Conservation (phyloP, 495 filamentous ascomycete genomes). For the Venustampulla echinocandica region DNA sequence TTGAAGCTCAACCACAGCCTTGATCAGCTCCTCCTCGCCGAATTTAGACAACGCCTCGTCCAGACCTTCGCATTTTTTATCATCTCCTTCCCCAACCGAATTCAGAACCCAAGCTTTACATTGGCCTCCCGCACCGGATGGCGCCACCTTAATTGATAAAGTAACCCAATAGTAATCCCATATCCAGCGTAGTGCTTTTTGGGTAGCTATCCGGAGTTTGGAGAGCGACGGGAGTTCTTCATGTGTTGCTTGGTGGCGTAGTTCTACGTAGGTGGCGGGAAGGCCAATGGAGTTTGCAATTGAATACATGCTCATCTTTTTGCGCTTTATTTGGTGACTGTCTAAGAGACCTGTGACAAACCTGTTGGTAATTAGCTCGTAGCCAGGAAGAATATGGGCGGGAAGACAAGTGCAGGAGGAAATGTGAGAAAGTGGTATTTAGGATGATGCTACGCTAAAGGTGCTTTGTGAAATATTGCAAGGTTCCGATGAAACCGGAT, state of each 20-base stretch:
- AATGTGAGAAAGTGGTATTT: neutral
- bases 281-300: slow-evolving; percentile 67
- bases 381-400: slow-evolving; percentile 5
- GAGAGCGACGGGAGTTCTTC: slow-evolving; percentile 69
- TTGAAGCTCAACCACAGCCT: slow-evolving; percentile 26
- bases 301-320: slow-evolving; percentile 74
- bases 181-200: slow-evolving; percentile 71
- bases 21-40: slow-evolving; percentile 13
- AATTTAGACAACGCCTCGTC: slow-evolving; percentile 17
- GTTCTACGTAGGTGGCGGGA: slow-evolving; percentile 78
- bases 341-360: slow-evolving; percentile 90
- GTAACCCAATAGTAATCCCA: slow-evolving; percentile 77
- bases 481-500: too few relatives aligned
- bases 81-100: slow-evolving; percentile 11
- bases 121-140: slow-evolving; percentile 1
- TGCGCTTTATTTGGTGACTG: slow-evolving; percentile 56
- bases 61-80: slow-evolving; percentile 16
- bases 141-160: slow-evolving; percentile 5
- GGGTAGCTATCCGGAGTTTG: slow-evolving; percentile 55
- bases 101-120: slow-evolving; percentile 12
- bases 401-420: neutral
- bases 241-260: slow-evolving; percentile 85
- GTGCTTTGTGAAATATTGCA: too few relatives aligned
- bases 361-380: slow-evolving; percentile 33
- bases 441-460: too few relatives aligned